These are phyloP conservation scores for Aurifilum marmelostoma DNA, from an alignment of 2,329 filamentous ascomycete genomes.

Conservation along the genomic window DNA sequence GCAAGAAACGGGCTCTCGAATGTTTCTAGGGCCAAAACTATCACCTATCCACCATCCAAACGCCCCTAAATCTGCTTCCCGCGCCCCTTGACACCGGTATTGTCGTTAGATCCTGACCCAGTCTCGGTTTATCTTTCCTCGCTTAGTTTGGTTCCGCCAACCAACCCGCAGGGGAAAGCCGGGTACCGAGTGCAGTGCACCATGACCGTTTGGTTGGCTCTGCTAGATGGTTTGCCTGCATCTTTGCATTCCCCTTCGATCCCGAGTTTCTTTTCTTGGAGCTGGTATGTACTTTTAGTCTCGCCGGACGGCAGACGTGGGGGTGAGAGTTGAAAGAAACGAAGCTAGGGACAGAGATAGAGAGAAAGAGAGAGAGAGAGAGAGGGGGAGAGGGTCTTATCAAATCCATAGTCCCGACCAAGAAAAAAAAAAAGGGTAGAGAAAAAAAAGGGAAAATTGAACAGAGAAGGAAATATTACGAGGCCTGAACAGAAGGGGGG, in stretches of 20 bases:
- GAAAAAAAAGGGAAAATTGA: not conserved
- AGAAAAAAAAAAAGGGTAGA: not conserved
- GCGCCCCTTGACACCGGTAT: not conserved
- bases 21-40: conserved; percentile 2
- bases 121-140: not conserved
- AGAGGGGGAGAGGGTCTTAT: not conserved
- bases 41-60: not conserved
- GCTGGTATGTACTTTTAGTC: not conserved
- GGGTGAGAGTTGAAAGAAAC: no score
- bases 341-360: no score
- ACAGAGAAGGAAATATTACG: not conserved
- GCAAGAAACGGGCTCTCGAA: conserved; percentile 2
- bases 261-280: not conserved
- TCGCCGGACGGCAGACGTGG: not conserved
- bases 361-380: not conserved
- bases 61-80: not conserved
- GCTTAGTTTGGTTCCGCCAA: not conserved
- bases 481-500: not conserved
- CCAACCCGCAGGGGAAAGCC: not conserved
- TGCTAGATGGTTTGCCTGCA: not conserved
- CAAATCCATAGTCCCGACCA: no score
- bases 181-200: not conserved
- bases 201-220: not conserved
- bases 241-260: not conserved
- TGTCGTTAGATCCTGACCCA: not conserved